phyloP scores from a whole-genome alignment of 75 land plant genomes.

The Pinus tabuliformis region DNA sequence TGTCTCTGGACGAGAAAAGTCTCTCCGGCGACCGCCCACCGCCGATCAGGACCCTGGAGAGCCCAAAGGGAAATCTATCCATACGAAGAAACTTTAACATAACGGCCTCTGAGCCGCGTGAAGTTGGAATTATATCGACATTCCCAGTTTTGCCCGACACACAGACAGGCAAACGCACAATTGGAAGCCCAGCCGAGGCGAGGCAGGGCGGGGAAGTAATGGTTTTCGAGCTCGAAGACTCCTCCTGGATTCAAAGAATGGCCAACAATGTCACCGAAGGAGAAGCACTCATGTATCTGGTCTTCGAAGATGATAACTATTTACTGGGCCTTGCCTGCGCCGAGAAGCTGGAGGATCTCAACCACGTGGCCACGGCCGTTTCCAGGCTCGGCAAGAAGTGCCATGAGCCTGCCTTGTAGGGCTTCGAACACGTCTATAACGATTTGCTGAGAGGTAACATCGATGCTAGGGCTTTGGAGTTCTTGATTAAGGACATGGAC shows the following conservation, averaged over 20 bases:
- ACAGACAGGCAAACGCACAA: slow-evolving; percentile 14
- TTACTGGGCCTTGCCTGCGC: slow-evolving; percentile 51
- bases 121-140: slow-evolving; percentile 11
- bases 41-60: too few relatives aligned
- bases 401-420: slow-evolving; percentile 35
- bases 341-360: slow-evolving; percentile 56
- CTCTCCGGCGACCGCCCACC: too few relatives aligned
- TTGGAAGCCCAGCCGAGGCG: slow-evolving; percentile 4
- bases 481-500: slow-evolving; percentile 55
- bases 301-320: slow-evolving; percentile 53
- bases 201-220: slow-evolving; percentile 15
- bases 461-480: slow-evolving; percentile 35
- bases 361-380: slow-evolving; percentile 27
- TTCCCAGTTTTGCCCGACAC: slow-evolving; percentile 30
- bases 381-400: slow-evolving; percentile 60
- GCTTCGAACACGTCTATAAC: slow-evolving; percentile 42
- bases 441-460: slow-evolving; percentile 25
- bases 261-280: slow-evolving; percentile 26
- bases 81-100: too few relatives aligned
- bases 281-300: slow-evolving; percentile 51
- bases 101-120: neutral
- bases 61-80: neutral
- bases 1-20: too few relatives aligned
- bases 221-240: slow-evolving; percentile 3
- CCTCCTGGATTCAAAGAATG: slow-evolving; percentile 7